A percentile compares a stretch with the other conserved stretches of the same genome.
These are phyloP conservation scores for Myotisia sp. DNA, from an alignment of 2,329 filamentous ascomycete genomes.

Conservation along the genomic window DNA sequence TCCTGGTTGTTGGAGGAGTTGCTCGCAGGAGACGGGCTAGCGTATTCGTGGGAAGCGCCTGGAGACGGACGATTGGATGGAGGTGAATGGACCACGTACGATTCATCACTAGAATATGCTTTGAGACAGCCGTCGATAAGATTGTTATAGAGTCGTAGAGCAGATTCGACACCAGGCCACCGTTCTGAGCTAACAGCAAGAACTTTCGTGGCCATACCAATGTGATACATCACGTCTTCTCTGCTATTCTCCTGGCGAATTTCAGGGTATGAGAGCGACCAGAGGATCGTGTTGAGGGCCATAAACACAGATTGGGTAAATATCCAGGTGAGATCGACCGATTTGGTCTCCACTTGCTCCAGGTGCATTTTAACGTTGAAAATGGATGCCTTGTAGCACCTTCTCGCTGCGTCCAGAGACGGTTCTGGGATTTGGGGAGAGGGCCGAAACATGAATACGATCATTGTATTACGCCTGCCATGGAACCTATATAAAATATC, in stretches of 20 bases:
- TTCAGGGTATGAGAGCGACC: constrained; percentile 77
- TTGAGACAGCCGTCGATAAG: constrained; percentile 75
- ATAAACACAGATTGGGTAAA: constrained; percentile 83
- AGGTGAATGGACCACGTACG: constrained; percentile 35
- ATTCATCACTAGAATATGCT: constrained; percentile 57
- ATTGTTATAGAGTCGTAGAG: constrained; percentile 72
- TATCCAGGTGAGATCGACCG: constrained; percentile 83
- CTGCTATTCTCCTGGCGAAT: constrained; percentile 59
- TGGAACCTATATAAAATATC: constrained; percentile 46
- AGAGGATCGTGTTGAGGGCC: constrained; percentile 79
- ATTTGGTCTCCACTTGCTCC: constrained; percentile 60
- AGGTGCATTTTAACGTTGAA: constrained; percentile 70
- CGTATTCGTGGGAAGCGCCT: constrained; percentile 25
- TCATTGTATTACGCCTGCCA: constrained; percentile 68
- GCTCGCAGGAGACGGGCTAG: constrained; percentile 26
- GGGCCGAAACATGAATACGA: constrained; percentile 75
- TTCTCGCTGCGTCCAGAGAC: constrained; percentile 59
- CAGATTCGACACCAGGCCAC: constrained; percentile 81
- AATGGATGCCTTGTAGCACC: constrained; percentile 69
- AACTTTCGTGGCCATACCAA: constrained; percentile 61
- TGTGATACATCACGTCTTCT: constrained; percentile 61
- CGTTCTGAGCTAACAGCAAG: constrained; percentile 68
- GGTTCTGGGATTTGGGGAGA: constrained; percentile 85
- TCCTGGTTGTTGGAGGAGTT: constrained; percentile 26
- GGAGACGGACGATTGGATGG: constrained; percentile 32